Conservation (phyloP, 176 grass and related monocot genomes). For the Stipa capillata region DNA sequence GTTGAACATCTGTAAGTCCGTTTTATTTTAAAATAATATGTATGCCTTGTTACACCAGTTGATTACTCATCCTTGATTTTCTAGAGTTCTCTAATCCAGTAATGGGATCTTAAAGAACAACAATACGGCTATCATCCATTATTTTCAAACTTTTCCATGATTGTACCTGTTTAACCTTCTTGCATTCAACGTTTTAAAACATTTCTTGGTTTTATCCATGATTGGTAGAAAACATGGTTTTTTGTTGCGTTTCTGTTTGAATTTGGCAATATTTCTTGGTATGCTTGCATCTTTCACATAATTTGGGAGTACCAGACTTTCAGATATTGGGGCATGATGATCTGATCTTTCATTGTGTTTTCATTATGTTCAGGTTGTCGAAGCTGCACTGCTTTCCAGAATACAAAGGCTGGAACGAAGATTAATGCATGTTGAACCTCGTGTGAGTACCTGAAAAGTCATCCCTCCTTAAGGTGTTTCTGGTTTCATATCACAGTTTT, state of each 20-base stretch:
- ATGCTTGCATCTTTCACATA: neutral
- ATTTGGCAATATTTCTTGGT: neutral
- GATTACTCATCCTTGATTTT: neutral
- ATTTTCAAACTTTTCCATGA: slow-evolving; percentile 1
- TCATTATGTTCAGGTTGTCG: slow-evolving; percentile 61
- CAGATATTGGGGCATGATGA: neutral
- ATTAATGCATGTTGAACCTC: slow-evolving; percentile 88
- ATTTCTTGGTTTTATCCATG: neutral
- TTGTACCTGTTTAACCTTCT: neutral
- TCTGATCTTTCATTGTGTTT: slow-evolving; percentile 12
- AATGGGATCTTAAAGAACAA: slow-evolving; percentile 13
- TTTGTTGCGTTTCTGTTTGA: neutral
- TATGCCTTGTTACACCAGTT: neutral
- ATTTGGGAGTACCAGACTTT: neutral
- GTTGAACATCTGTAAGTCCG: neutral
- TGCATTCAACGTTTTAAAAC: too few relatives aligned
- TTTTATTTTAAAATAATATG: neutral
- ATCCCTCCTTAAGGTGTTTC: neutral
- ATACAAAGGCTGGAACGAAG: slow-evolving; percentile 80
- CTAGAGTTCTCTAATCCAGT: neutral
- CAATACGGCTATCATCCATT: neutral
- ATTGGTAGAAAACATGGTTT: neutral
- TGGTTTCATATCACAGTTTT: neutral
- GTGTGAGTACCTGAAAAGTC: slow-evolving; percentile 59
- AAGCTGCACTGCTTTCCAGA: slow-evolving; percentile 91